Evolutionary conservation across 768 basidiomycete species (phyloP).

Genomic region (Russula compacta): DNA sequence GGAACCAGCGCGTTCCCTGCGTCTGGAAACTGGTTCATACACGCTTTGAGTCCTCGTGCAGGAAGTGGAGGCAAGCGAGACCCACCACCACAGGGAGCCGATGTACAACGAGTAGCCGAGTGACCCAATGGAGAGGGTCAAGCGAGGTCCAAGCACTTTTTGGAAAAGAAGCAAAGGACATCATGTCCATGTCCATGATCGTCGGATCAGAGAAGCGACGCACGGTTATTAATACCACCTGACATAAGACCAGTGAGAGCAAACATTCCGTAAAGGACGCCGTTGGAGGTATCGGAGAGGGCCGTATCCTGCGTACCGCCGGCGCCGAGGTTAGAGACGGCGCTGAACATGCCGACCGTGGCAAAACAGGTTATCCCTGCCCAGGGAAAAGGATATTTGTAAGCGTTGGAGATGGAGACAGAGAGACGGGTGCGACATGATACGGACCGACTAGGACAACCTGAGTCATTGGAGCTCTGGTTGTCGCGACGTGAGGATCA

Average conservation of each 20-base stretch:
- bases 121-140: conserved; percentile 43
- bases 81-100: conserved; percentile 37
- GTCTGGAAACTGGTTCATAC: conserved; percentile 27
- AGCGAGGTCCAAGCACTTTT: conserved; percentile 38
- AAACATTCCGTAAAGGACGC: conserved; percentile 36
- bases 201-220: conserved; percentile 12
- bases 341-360: conserved; percentile 33
- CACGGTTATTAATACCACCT: conserved; percentile 31
- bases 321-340: conserved; percentile 31
- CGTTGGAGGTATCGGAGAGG: conserved; percentile 34
- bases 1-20: conserved; percentile 35
- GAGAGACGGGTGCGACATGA: not conserved
- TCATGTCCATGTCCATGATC: not conserved
- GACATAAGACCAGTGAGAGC: conserved; percentile 34
- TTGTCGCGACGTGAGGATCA: not conserved
- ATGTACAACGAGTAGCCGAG: conserved; percentile 45
- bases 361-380: conserved; percentile 26
- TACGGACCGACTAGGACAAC: conserved; percentile 17
- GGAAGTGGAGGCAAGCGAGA: not conserved
- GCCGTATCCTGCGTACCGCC: conserved; percentile 34
- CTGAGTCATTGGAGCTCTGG: conserved; percentile 18
- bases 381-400: not conserved
- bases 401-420: not conserved
- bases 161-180: not conserved
- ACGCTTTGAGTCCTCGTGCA: not conserved